Conservation (phyloP, 768 basidiomycete species). For the Amanita inopinata region DNA sequence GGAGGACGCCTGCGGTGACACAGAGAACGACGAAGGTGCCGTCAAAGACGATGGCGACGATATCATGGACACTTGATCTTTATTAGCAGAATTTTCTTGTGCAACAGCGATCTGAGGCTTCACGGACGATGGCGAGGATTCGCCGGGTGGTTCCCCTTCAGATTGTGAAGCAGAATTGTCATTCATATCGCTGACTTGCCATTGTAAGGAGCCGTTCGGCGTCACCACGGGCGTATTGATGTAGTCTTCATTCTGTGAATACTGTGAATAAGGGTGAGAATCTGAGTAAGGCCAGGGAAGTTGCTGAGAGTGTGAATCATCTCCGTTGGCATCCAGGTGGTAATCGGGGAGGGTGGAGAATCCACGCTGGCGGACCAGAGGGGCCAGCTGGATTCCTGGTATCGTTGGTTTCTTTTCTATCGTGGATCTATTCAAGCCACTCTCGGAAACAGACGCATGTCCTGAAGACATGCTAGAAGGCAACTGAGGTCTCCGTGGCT, state of each 20-base stretch:
- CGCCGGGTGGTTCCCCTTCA: conserved; percentile 14
- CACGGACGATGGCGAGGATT: conserved; percentile 15
- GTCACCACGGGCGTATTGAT: conserved; percentile 45
- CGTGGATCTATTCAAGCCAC: conserved; percentile 4
- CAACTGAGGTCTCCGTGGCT: neutral
- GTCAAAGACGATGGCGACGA: conserved; percentile 4
- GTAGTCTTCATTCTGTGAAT: conserved; percentile 37
- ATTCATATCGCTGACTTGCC: conserved; percentile 23
- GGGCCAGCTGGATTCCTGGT: conserved; percentile 15
- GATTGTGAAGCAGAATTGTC: conserved; percentile 27
- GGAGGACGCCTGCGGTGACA: neutral
- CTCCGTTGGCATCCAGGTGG: conserved; percentile 10
- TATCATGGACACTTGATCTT: neutral
- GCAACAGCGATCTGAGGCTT: neutral
- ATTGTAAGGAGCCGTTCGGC: conserved; percentile 44
- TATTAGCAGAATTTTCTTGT: conserved; percentile 5
- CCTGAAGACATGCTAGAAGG: neutral
- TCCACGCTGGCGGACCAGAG: conserved; percentile 14
- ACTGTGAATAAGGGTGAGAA: conserved; percentile 20
- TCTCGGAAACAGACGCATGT: neutral
- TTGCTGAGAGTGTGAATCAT: conserved; percentile 15
- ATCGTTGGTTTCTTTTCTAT: conserved; percentile 26
- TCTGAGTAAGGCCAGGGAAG: conserved; percentile 15
- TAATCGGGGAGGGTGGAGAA: conserved; percentile 19
- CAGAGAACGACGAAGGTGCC: neutral